phyloP scores from a whole-genome alignment of 208 protist species.

The Crithidia thermophila region DNA sequence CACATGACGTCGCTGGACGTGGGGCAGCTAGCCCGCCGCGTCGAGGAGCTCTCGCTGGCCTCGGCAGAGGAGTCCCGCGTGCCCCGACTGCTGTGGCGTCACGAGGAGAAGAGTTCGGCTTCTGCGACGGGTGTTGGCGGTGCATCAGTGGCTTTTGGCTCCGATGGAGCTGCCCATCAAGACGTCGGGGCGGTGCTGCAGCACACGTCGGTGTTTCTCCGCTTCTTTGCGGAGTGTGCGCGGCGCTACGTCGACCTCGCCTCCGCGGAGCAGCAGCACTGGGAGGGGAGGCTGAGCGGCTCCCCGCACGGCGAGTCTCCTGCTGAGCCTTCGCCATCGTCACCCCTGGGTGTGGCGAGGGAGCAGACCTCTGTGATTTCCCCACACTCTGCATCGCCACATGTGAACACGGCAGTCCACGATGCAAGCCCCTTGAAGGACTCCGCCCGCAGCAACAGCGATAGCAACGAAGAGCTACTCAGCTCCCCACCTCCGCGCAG shows the following conservation, averaged over 20 bases:
- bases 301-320: not conserved
- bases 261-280: not conserved
- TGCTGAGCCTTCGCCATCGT: too few species aligned
- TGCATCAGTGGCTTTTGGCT: too few species aligned
- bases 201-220: slow-evolving; percentile 27
- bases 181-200: slow-evolving; percentile 16
- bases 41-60: slow-evolving; percentile 4
- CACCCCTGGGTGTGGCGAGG: not conserved
- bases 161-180: not conserved
- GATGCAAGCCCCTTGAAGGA: too few species aligned
- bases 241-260: slow-evolving; percentile 16
- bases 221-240: slow-evolving; percentile 24
- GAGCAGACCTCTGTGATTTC: not conserved
- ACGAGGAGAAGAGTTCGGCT: not conserved
- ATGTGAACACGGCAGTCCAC: too few species aligned
- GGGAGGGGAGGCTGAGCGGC: not conserved
- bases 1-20: slow-evolving; percentile 45
- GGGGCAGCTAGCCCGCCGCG: slow-evolving; percentile 15
- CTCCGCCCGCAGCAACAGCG: too few species aligned
- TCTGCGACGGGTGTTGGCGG: too few species aligned
- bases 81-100: slow-evolving; percentile 21
- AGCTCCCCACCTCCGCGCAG: too few species aligned
- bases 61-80: not conserved
- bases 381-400: not conserved
- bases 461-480: too few species aligned